Base-by-base conservation (phyloP, 2,329 filamentous ascomycete genomes). In the Alternaria sp. region DNA sequence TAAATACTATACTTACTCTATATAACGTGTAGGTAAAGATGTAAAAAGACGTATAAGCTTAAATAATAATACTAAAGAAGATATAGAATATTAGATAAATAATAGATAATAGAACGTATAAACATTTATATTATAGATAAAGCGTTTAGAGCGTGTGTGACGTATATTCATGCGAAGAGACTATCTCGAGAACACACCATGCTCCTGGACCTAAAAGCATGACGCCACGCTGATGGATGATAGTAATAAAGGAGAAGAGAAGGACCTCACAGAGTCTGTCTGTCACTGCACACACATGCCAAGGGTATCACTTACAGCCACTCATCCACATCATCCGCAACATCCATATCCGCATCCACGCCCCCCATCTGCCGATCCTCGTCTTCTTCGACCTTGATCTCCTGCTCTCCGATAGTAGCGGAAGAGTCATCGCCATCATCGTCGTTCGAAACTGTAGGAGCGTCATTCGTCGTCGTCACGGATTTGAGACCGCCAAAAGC, bases 271-370 rank as follows among this genome's bases (percentile, higher is more conserved):
- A 54, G 23, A 57, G 25, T 21, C 9, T 55, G n/a, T 36, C 23
- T 55, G n/a, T 36, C 23, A 23, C 30, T 43, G 17, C 60, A 51
- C n/a, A 23, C 26, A 46, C 12, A 15, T 26, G 36, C 19, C 15
- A 12, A 40, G 26, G 23, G 21, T 36, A 30, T 23, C 44, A 46
- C 46, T 53, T 56, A 72, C 56, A 76, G 51, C 75, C 76, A 79
- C 25, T 68, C 68, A 61, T 79, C 76, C 40, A 68, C 72, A 61
- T 78, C 77, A 36, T 77, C 77, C 2, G 77, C 77, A 51, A 80
- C 76, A 55, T 77, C 77, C 74, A 74, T 70, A 19, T 77, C 71
- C 10, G 65, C 69, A 47, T 76, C 70, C 5, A 64, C 62, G 10
- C 25, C 61, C 7, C 60, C 56, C 15, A 17, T 36, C 5, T 59